A percentile compares a stretch with the other conserved stretches of the same genome.
Conservation (phyloP, 805 yeast genomes). For the Wickerhamiella spandovensis region DNA sequence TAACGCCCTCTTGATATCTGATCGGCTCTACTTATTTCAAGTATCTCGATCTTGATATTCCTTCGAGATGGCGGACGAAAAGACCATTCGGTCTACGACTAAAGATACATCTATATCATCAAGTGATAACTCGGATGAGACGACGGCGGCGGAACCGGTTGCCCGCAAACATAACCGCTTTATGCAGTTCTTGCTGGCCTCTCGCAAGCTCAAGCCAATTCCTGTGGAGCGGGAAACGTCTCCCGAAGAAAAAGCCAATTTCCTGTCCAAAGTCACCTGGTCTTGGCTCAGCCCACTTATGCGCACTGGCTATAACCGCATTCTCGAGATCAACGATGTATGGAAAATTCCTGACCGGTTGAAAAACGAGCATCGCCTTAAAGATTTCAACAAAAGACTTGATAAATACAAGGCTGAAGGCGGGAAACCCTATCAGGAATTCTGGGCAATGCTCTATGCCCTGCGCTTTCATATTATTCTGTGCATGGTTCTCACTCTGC, state of each 20-base stretch:
- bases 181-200: constrained; percentile 7
- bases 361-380: constrained; percentile 10
- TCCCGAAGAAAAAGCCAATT: constrained; percentile 23
- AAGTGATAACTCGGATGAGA: not conserved
- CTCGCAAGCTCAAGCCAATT: constrained; percentile 12
- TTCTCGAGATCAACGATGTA: constrained; percentile 17
- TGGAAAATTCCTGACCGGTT: constrained; percentile 11
- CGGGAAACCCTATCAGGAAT: constrained; percentile 11
- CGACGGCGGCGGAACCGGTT: not conserved
- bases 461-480: constrained; percentile 10
- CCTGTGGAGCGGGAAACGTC: constrained; percentile 13
- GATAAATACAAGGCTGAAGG: constrained; percentile 3
- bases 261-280: constrained; percentile 33
- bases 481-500: constrained; percentile 1
- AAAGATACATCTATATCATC: not conserved
- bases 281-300: constrained; percentile 44
- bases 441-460: constrained; percentile 16
- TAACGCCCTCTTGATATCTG: not conserved
- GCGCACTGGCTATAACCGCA: constrained; percentile 19
- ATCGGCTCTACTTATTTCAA: not conserved
- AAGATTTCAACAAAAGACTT: constrained; percentile 11
- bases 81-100: not conserved
- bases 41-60: not conserved
- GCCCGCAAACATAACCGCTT: constrained; percentile 11
- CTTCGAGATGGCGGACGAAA: not conserved